Conservation (phyloP, 257 asterid species). For the Osmanthus fragrans region DNA sequence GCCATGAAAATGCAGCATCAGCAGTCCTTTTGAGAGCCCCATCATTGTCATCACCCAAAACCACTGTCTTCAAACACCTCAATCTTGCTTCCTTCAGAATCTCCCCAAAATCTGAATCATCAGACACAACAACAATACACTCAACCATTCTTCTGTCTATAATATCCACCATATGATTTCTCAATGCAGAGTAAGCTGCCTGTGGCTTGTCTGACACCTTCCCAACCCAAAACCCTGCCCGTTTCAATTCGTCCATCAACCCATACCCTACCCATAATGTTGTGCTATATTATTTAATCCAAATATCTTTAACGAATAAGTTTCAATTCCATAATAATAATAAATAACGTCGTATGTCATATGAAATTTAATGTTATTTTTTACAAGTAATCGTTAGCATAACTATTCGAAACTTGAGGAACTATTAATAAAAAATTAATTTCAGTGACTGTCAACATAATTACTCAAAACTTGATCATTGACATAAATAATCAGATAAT, state of each 20-base stretch:
- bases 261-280: slow-evolving; percentile 53
- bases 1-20: slow-evolving; percentile 83
- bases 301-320: too few relatives aligned
- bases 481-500: too few relatives aligned
- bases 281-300: too few relatives aligned
- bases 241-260: slow-evolving; percentile 71
- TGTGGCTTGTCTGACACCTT: slow-evolving; percentile 71
- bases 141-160: slow-evolving; percentile 66
- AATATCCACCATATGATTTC: slow-evolving; percentile 66
- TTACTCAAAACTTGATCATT: too few relatives aligned
- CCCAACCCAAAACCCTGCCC: slow-evolving; percentile 86
- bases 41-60: slow-evolving; percentile 68
- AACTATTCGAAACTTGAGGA: too few relatives aligned
- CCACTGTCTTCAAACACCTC: slow-evolving; percentile 88
- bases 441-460: too few relatives aligned
- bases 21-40: slow-evolving; percentile 67
- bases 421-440: too few relatives aligned
- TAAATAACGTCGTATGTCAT: too few relatives aligned
- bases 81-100: slow-evolving; percentile 66
- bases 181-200: slow-evolving; percentile 74
- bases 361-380: too few relatives aligned
- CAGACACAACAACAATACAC: slow-evolving; percentile 78
- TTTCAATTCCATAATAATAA: too few relatives aligned
- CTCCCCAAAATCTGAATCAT: slow-evolving; percentile 73
- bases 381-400: too few relatives aligned